Percentiles rank a stretch among this genome's conserved stretches.
These are phyloP conservation scores for Ambispora gerdemannii DNA, from an alignment of 192 early-diverging fungal species.

Conservation along the genomic window DNA sequence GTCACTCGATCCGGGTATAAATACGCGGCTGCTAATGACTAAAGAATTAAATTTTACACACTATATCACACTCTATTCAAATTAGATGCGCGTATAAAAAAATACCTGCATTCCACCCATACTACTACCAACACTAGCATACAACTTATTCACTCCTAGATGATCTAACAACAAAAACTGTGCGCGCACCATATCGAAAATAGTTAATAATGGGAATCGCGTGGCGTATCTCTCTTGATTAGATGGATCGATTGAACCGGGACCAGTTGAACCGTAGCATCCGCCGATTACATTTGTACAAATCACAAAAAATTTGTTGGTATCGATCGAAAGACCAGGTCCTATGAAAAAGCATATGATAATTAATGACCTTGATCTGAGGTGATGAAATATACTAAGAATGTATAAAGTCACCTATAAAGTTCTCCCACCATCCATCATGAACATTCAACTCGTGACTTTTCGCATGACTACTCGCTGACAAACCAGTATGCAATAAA, in stretches of 20 bases:
- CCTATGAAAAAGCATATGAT: constrained; percentile 31
- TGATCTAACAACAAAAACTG: constrained; percentile 81
- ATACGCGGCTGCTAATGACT: constrained; percentile 78
- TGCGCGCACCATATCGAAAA: constrained; percentile 96
- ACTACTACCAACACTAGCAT: constrained; percentile 87
- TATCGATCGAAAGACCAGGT: constrained; percentile 87
- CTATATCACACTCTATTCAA: neutral
- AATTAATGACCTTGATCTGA: constrained; percentile 11
- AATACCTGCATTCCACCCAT: constrained; percentile 94
- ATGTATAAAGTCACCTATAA: constrained; percentile 59
- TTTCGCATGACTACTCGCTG: constrained; percentile 87
- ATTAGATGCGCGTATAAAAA: neutral
- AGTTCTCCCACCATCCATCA: constrained; percentile 97
- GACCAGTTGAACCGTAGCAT: constrained; percentile 95
- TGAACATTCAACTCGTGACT: constrained; percentile 73
- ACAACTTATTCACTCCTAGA: constrained; percentile 73
- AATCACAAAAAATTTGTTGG: constrained; percentile 90
- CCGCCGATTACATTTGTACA: constrained; percentile 97
- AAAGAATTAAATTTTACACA: constrained; percentile 13
- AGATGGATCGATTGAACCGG: constrained; percentile 74
- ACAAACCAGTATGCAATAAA: constrained; percentile 92
- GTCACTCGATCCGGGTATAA: constrained; percentile 81
- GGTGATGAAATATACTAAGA: constrained; percentile 12
- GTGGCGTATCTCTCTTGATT: constrained; percentile 79
- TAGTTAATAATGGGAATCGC: constrained; percentile 85